phyloP scores from a whole-genome alignment of 1,284 basidiomycete genomes.

The Ceratobasidium sp. region DNA sequence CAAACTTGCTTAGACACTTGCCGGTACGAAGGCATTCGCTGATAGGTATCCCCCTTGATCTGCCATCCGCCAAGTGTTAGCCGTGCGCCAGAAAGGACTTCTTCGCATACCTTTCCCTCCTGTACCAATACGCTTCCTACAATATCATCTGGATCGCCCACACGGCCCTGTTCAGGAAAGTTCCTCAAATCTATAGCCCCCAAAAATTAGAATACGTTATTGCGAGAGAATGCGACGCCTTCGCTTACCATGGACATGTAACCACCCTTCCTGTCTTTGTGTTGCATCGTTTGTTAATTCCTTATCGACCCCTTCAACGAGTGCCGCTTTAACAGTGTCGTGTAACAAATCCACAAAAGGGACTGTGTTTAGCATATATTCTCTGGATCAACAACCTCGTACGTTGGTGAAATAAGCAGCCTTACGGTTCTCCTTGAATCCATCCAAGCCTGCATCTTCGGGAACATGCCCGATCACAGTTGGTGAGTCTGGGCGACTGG shows the following conservation, averaged over 20 bases:
- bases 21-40: conserved; percentile 80
- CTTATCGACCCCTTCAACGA: conserved; percentile 66
- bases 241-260: conserved; percentile 76
- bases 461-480: conserved; percentile 32
- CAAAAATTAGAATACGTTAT: conserved; percentile 1
- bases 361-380: conserved; percentile 51
- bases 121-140: conserved; percentile 74
- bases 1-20: neutral
- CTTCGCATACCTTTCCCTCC: conserved; percentile 62
- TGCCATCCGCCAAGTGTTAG: conserved; percentile 46
- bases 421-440: conserved; percentile 32
- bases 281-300: conserved; percentile 68
- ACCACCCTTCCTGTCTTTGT: conserved; percentile 74
- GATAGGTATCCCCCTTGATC: conserved; percentile 74
- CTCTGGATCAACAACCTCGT: neutral
- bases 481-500: conserved; percentile 6
- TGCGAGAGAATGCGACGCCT: neutral
- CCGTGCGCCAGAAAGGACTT: neutral
- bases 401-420: neutral
- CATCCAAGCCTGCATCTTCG: conserved; percentile 12
- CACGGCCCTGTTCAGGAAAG: conserved; percentile 64
- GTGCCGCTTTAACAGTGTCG: conserved; percentile 59
- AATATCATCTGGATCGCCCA: conserved; percentile 82
- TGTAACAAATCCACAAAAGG: conserved; percentile 66
- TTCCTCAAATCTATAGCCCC: conserved; percentile 67